Evolutionary conservation across 139 green algal genomes (phyloP).

Genomic region (Eudorina sp.): DNA sequence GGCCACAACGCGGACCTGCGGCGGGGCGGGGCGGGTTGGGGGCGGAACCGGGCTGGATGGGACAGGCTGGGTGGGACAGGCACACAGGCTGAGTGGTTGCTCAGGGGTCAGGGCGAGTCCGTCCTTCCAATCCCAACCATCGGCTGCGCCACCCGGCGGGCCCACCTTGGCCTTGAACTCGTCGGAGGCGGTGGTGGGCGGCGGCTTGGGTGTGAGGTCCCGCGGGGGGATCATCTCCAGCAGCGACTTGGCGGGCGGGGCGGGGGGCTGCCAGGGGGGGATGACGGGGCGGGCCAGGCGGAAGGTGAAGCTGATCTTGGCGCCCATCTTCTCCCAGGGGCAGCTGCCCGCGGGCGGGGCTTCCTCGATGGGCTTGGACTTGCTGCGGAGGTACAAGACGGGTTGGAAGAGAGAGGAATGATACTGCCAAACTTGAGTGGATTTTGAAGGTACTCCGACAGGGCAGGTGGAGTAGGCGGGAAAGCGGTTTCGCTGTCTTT

Average conservation of each 20-base stretch:
- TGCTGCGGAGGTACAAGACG: background rate
- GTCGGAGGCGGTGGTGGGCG: constrained; percentile 38
- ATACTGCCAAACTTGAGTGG: too few relatives aligned
- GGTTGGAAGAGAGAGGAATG: background rate
- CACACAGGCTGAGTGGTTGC: too few relatives aligned
- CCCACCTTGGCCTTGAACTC: constrained; percentile 44
- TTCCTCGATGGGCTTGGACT: constrained; percentile 47
- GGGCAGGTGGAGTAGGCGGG: too few relatives aligned
- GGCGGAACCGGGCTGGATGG: background rate
- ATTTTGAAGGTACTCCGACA: too few relatives aligned
- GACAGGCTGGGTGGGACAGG: too few relatives aligned
- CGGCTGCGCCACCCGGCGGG: too few relatives aligned
- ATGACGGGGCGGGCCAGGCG: constrained; percentile 45
- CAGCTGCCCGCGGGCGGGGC: background rate
- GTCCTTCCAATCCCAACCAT: too few relatives aligned
- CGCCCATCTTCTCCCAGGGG: constrained; percentile 31
- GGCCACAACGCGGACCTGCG: constrained; percentile 23
- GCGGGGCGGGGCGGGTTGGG: background rate
- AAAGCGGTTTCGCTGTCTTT: too few relatives aligned
- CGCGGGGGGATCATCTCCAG: constrained; percentile 51
- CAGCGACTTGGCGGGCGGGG: constrained; percentile 21
- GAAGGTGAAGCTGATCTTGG: background rate
- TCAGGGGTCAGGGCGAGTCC: too few relatives aligned
- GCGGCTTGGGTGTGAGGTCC: constrained; percentile 49
- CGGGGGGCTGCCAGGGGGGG: constrained; percentile 46